Evolutionary conservation across 2,329 filamentous ascomycete genomes (phyloP), one percentile per base, ranked within the genome.

Genomic region (Cytospora paraplurivora): DNA sequence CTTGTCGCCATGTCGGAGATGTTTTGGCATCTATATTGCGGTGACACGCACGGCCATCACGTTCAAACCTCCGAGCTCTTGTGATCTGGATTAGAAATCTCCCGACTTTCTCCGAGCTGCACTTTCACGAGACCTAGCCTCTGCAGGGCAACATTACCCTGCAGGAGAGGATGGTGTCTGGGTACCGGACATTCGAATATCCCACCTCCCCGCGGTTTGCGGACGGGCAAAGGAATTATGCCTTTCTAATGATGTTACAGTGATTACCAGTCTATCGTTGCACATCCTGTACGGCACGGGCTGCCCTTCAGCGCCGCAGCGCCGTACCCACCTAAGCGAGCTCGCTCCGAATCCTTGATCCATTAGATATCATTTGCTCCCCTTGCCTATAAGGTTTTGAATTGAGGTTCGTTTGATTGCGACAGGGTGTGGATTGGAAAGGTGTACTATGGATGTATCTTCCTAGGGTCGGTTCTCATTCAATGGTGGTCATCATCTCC

Each of bases 71-170:
- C 19, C 19, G 15, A n/a, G 32, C 21, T 33, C 32, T 53, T 17
- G 19, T 41, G 49, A 19, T 15, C 41, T 41, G 12, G 38, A 54
- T n/a, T 33, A 61, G 37, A 21, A n/a, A 21, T n/a, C 27, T 44
- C 34, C 60, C 60, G 60, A 57, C 17, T 57, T 53, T 49, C 57
- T 44, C 64, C 64, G 64, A 57, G 19, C 21, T 37, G 3, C n/a
- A 41, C 53, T 49, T 32, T 38, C 27, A 53, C 21, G 56, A 32
- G 33, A 35, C 52, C 53, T n/a, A 33, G 33, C 47, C 13, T 44
- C 32, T 37, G 27, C n/a, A 8, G 7, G 35, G 35, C 35, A 37
- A 37, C 35, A 37, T 7, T 37, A 21, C 44, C 10, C 34, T 17
- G 41, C 37, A 53, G 17, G 41, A 37, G 35, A 37, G 35, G 59